Evolutionary conservation across 331 rosid species (phyloP), one percentile per base, ranked within the genome.

Genomic region (Phaseolus coccineus): DNA sequence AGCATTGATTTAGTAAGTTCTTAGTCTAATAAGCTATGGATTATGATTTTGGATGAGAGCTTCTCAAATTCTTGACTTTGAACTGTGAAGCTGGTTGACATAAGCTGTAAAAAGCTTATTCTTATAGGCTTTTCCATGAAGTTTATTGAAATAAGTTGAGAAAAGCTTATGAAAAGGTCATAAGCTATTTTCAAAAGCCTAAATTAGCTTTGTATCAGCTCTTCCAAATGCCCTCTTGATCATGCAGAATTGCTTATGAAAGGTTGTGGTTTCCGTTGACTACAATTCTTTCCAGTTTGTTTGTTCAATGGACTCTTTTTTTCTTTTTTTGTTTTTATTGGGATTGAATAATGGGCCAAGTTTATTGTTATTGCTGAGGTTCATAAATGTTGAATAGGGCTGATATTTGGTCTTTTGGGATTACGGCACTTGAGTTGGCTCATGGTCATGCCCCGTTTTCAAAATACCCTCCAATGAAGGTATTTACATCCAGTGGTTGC

Each of bases 391-490:
- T 46, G 24, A 69, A 55, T 85, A 93, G 98, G 87, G 98, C 98
- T 74, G 98, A 93, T 83, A 89, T 93, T 76, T 93, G 98, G 98
- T 93, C 98, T 31, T 90, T 93, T 59, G 98, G 98, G 76, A 93
- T 93, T 50, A 93, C 97, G 44, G 98, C 98, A 15, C 74, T 93
- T 71, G 98, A 93, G 90, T 86, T 93, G 88, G 98, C 98, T 80
- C 98, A 93, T 57, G 98, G 98, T 71, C 98, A 93, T 82, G 97
- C 97, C 16, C 97, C 97, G n/a, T 93, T 93, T 82, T 93, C 97
- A 57, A 93, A 93, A 82, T 89, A 87, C 85, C 94, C 98, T 81
- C 98, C 98, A 40, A 93, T 93, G 98, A 93, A 91, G 98, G 98
- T 88, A 86, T 63, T 79, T 74, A 30, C 53, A 55, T 25, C 77